Evolutionary conservation across 202 grass and related monocot species (phyloP).

Genomic region (Zoysia matrella): DNA sequence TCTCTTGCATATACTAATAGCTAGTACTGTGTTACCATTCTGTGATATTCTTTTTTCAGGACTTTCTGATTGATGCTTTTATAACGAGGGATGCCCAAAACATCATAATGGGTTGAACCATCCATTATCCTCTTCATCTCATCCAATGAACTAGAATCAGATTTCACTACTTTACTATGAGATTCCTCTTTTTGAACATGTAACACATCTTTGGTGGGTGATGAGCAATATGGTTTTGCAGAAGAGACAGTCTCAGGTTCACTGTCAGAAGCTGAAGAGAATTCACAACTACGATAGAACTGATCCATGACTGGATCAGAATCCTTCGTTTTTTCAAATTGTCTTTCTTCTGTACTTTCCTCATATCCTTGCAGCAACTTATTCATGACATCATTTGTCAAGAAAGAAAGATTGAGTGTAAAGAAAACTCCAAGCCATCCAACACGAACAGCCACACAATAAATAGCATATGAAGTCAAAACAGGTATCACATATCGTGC

Average conservation of each 20-base stretch:
- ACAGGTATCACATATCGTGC: slow-evolving; percentile 85
- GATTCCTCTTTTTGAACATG: slow-evolving; percentile 72
- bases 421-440: slow-evolving; percentile 88
- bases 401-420: slow-evolving; percentile 84
- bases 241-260: slow-evolving; percentile 69
- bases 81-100: slow-evolving; percentile 67
- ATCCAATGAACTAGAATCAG: slow-evolving; percentile 72
- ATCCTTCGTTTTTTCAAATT: slow-evolving; percentile 58
- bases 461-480: slow-evolving; percentile 80
- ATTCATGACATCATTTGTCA: slow-evolving; percentile 91
- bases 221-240: slow-evolving; percentile 68
- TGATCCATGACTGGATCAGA: slow-evolving; percentile 77
- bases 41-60: slow-evolving; percentile 80
- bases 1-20: slow-evolving; percentile 27
- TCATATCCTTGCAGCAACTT: slow-evolving; percentile 78
- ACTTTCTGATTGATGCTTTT: slow-evolving; percentile 55
- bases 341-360: slow-evolving; percentile 50
- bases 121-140: slow-evolving; percentile 95
- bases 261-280: slow-evolving; percentile 58
- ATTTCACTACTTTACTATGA: slow-evolving; percentile 74
- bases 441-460: slow-evolving; percentile 70
- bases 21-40: slow-evolving; percentile 57
- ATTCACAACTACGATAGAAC: slow-evolving; percentile 68
- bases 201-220: slow-evolving; percentile 66
- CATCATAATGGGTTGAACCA: slow-evolving; percentile 86